These are phyloP conservation scores for Hypoxylon subgilvum DNA, from an alignment of 495 filamentous ascomycete species.

Conservation along the genomic window DNA sequence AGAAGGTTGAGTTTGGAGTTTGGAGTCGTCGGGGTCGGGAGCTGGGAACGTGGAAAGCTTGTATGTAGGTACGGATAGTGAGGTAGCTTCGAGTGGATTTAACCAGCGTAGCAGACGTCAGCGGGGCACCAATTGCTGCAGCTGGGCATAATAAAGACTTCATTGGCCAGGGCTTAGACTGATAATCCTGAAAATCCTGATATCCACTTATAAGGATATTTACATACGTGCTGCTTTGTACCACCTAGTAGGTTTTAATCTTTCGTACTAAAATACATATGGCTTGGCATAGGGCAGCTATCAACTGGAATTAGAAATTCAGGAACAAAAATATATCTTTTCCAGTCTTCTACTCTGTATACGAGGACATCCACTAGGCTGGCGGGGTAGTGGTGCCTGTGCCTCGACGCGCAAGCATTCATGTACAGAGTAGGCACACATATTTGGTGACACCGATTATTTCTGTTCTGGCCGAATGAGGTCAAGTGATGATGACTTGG, in stretches of 20 bases:
- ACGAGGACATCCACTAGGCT: neutral
- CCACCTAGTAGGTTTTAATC: too few relatives aligned
- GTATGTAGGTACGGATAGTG: constrained; percentile 6
- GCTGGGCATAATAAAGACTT: neutral
- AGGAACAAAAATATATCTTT: too few relatives aligned
- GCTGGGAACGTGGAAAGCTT: neutral
- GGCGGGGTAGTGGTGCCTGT: neutral
- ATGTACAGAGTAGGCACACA: neutral
- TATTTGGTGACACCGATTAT: too few relatives aligned
- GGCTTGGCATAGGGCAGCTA: constrained; percentile 13
- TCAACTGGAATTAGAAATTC: constrained; percentile 24
- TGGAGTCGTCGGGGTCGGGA: constrained; percentile 2
- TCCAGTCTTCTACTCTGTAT: too few relatives aligned
- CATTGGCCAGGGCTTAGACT: constrained; percentile 7
- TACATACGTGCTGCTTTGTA: too few relatives aligned
- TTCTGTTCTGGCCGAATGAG: neutral
- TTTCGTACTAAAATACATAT: constrained; percentile 7
- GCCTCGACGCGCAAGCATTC: constrained; percentile 7
- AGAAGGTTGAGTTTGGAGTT: neutral
- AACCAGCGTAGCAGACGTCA: constrained; percentile 23
- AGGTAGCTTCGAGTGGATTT: constrained; percentile 14
- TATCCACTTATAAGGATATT: too few relatives aligned
- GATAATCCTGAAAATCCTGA: too few relatives aligned
- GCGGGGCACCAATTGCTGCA: constrained; percentile 23
- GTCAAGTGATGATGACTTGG: constrained; percentile 4